Percentiles rank a stretch among this genome's conserved stretches.
phyloP scores from a whole-genome alignment of 257 asterid species.

The Nicotiana tabacum region DNA sequence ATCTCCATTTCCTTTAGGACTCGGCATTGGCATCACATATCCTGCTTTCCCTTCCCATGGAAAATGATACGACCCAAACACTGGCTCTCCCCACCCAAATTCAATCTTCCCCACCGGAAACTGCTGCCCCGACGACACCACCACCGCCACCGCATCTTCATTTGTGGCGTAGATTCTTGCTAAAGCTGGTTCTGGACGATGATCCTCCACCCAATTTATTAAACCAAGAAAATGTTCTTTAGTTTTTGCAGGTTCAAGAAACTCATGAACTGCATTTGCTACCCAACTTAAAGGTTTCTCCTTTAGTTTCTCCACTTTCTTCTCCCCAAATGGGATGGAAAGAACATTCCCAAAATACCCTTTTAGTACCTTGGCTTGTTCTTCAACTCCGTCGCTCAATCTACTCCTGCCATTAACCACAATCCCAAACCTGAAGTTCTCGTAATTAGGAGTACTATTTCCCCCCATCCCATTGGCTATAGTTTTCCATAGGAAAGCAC shows the following conservation, averaged over 20 bases:
- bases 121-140: constrained; percentile 51
- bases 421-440: constrained; percentile 42
- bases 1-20: constrained; percentile 62
- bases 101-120: constrained; percentile 49
- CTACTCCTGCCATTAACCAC: constrained; percentile 70
- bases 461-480: constrained; percentile 20
- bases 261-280: constrained; percentile 42
- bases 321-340: constrained; percentile 60
- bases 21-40: constrained; percentile 68
- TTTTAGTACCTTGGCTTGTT: neutral
- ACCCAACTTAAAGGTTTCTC: constrained; percentile 34
- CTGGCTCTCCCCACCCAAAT: constrained; percentile 61
- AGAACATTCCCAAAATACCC: constrained; percentile 60
- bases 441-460: constrained; percentile 38
- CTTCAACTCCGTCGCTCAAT: constrained; percentile 23
- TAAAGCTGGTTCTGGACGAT: constrained; percentile 43
- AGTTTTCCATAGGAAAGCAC: constrained; percentile 64
- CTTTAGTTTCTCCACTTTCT: constrained; percentile 26
- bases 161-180: constrained; percentile 38
- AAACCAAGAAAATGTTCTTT: constrained; percentile 68
- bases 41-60: constrained; percentile 72
- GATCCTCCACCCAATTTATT: constrained; percentile 70
- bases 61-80: constrained; percentile 58
- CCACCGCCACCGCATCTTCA: constrained; percentile 46
- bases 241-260: constrained; percentile 26